Evolutionary conservation across 495 filamentous ascomycete genomes (phyloP).

Genomic region (Hyaloscypha bicolor): DNA sequence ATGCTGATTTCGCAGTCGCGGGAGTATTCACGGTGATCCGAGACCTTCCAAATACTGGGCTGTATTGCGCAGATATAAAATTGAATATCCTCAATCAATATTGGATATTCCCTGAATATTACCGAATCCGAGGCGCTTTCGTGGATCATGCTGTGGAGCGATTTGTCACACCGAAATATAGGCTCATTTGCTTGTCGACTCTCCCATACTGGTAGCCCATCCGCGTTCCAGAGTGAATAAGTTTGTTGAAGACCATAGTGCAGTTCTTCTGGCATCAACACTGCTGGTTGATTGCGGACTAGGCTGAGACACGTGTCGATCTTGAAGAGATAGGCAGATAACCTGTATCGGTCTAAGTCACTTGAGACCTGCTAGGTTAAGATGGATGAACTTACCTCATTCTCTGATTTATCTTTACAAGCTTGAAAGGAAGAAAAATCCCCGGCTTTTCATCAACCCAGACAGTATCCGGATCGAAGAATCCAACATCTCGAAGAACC

Average conservation of each 20-base stretch:
- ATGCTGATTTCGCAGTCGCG: constrained; percentile 9
- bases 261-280: constrained; percentile 29
- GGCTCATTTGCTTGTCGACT: constrained; percentile 24
- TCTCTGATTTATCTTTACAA: constrained; percentile 16
- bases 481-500: constrained; percentile 27
- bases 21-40: not conserved
- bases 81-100: constrained; percentile 35
- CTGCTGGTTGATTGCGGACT: constrained; percentile 24
- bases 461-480: constrained; percentile 25
- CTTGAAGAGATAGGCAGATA: constrained; percentile 32
- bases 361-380: not conserved
- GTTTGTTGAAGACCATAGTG: constrained; percentile 27
- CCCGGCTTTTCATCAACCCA: constrained; percentile 28
- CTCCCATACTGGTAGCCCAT: constrained; percentile 30
- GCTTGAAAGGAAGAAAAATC: constrained; percentile 26
- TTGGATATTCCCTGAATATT: not conserved
- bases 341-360: constrained; percentile 22
- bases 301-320: constrained; percentile 34
- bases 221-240: constrained; percentile 23
- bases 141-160: constrained; percentile 22
- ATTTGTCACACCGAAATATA: constrained; percentile 13
- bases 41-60: constrained; percentile 21
- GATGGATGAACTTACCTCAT: constrained; percentile 14
- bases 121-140: constrained; percentile 12
- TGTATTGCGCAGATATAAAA: constrained; percentile 29